These are phyloP conservation scores for Ustilago xerochloae DNA, from an alignment of 1,284 basidiomycete genomes.

Conservation along the genomic window DNA sequence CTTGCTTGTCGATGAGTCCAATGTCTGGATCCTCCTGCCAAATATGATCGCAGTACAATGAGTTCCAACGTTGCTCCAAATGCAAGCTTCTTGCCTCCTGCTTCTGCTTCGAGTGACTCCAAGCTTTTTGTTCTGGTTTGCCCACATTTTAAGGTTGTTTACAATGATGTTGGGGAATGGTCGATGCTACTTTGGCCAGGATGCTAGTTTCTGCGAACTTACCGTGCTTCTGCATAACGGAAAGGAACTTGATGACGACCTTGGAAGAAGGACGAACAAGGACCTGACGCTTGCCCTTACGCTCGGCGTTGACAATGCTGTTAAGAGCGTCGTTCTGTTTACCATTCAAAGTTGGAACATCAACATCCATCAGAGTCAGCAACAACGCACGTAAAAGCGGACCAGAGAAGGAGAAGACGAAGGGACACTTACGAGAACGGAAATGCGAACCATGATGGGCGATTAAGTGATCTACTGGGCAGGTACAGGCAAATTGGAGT, in stretches of 20 bases:
- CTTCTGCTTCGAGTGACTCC: too few relatives aligned
- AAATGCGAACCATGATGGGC: slow-evolving; percentile 66
- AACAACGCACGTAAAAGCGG: background rate
- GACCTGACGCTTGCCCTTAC: slow-evolving; percentile 68
- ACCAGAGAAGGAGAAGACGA: background rate
- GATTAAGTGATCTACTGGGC: slow-evolving; percentile 59
- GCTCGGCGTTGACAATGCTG: slow-evolving; percentile 69
- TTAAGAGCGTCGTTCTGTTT: slow-evolving; percentile 68
- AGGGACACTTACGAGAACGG: slow-evolving; percentile 63
- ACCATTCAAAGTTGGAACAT: background rate
- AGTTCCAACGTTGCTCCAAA: too few relatives aligned
- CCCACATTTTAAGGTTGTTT: too few relatives aligned
- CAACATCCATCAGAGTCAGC: background rate
- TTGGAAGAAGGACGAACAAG: slow-evolving; percentile 67
- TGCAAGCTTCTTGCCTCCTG: too few relatives aligned
- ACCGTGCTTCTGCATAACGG: slow-evolving; percentile 69
- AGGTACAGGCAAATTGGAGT: slow-evolving; percentile 44
- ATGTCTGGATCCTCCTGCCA: too few relatives aligned
- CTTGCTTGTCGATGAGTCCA: background rate
- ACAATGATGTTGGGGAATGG: background rate
- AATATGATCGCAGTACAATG: too few relatives aligned
- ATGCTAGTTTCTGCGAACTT: slow-evolving; percentile 36
- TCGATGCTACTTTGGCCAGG: slow-evolving; percentile 2
- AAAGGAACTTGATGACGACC: slow-evolving; percentile 69
- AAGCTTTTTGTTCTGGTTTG: too few relatives aligned